A percentile compares a stretch with the other conserved stretches of the same genome.
Evolutionary conservation across 139 green algal species (phyloP).

Genomic region (Chlamydomonas incerta): DNA sequence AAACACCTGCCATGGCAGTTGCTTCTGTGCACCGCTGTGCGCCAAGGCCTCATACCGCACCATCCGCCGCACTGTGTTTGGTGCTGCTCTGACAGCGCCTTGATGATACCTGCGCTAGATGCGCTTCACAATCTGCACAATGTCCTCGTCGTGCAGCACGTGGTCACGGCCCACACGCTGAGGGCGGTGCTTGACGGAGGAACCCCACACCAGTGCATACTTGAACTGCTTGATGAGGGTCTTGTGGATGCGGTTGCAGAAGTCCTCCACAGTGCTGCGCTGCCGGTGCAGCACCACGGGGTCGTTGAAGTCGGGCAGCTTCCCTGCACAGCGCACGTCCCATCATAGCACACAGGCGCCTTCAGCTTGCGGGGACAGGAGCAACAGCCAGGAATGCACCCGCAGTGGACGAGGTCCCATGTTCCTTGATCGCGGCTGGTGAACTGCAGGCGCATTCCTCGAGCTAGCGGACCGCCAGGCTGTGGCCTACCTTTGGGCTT

Average conservation of each 20-base stretch:
- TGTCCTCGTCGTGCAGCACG: slow-evolving; percentile 94
- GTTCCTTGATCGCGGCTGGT: too few species aligned
- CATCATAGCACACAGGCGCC: too few species aligned
- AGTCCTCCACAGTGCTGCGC: slow-evolving; percentile 92
- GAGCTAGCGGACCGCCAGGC: too few species aligned
- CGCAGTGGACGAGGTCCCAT: too few species aligned
- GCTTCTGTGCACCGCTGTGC: too few species aligned
- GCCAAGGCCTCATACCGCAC: too few species aligned
- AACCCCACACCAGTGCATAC: slow-evolving; percentile 93
- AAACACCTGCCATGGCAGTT: too few species aligned
- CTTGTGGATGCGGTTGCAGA: slow-evolving; percentile 92
- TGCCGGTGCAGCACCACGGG: slow-evolving; percentile 87
- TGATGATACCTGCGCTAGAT: slow-evolving; percentile 54
- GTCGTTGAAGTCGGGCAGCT: slow-evolving; percentile 97
- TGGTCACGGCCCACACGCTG: slow-evolving; percentile 97
- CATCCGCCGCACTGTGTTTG: too few species aligned
- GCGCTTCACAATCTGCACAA: slow-evolving; percentile 96
- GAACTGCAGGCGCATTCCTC: too few species aligned
- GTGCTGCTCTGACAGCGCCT: too few species aligned
- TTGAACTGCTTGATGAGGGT: slow-evolving; percentile 96
- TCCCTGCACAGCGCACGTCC: slow-evolving; percentile 46
- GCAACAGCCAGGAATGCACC: too few species aligned
- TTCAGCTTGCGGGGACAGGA: too few species aligned
- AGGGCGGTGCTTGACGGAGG: slow-evolving; percentile 90
- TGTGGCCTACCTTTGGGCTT: slow-evolving; percentile 91